A percentile compares a stretch with the other conserved stretches of the same genome.
These are phyloP conservation scores for Perkinsus marinus DNA, from an alignment of 169 alveolate species.

Conservation along the genomic window DNA sequence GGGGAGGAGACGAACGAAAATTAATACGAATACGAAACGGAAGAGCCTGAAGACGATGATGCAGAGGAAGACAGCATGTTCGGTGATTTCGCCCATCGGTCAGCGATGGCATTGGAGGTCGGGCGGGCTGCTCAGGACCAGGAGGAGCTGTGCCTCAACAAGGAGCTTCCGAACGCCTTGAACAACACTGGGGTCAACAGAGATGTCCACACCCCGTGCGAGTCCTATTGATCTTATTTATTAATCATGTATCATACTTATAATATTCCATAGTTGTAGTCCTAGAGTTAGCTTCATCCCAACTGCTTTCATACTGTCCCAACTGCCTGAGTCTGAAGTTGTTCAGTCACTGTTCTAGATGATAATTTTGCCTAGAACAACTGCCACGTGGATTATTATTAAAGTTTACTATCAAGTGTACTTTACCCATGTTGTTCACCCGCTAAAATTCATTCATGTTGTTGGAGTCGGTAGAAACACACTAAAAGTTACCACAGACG, in stretches of 20 bases:
- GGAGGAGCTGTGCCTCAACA: neutral
- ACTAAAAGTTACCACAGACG: too few relatives aligned
- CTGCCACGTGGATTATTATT: too few relatives aligned
- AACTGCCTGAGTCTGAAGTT: too few relatives aligned
- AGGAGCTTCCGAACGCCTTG: neutral
- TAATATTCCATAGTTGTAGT: neutral
- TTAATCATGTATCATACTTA: neutral
- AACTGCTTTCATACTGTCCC: neutral
- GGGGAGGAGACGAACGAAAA: neutral
- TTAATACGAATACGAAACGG: neutral
- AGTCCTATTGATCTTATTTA: neutral
- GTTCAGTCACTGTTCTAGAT: neutral
- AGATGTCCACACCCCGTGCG: neutral
- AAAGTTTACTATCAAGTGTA: neutral
- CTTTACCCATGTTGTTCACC: neutral
- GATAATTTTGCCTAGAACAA: too few relatives aligned
- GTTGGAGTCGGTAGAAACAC: too few relatives aligned
- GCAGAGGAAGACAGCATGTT: neutral
- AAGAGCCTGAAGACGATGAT: neutral
- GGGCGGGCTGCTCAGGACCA: neutral
- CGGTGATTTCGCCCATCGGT: neutral
- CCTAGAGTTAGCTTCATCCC: neutral
- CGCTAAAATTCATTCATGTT: neutral
- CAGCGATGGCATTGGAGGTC: neutral
- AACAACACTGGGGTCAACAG: neutral